These are phyloP conservation scores for Boletellus sp. DNA, from an alignment of 1,284 basidiomycete genomes.

Conservation along the genomic window DNA sequence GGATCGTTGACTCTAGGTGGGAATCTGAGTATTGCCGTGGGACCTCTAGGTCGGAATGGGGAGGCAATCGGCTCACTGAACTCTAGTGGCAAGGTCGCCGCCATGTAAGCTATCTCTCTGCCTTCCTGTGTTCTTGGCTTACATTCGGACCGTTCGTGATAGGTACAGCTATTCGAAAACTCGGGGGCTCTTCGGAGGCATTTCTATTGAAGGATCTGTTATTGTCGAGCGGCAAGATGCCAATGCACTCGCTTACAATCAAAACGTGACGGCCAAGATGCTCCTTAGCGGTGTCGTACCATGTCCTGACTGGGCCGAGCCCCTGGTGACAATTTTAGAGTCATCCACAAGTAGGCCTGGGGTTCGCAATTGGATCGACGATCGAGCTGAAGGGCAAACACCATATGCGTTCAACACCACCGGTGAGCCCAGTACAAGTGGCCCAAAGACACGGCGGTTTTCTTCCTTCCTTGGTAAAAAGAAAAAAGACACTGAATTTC, in stretches of 20 bases:
- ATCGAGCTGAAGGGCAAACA: conserved; percentile 36
- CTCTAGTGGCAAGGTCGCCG: conserved; percentile 84
- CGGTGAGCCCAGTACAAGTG: conserved; percentile 24
- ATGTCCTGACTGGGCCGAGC: conserved; percentile 73
- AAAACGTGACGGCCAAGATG: conserved; percentile 71
- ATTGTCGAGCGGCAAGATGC: conserved; percentile 94
- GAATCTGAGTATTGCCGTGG: conserved; percentile 90
- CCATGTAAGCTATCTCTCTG: conserved; percentile 60
- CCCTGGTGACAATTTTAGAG: conserved; percentile 73
- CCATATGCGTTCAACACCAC: conserved; percentile 60
- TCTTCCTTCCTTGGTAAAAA: conserved; percentile 47
- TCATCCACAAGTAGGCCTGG: conserved; percentile 70
- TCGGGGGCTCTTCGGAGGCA: conserved; percentile 83
- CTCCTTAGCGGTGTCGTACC: conserved; percentile 77
- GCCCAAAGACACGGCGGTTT: conserved; percentile 38
- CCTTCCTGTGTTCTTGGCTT: not conserved
- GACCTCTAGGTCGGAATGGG: conserved; percentile 91
- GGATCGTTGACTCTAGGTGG: conserved; percentile 91
- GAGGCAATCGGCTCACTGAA: conserved; percentile 89
- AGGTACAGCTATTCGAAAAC: conserved; percentile 95
- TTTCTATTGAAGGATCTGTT: conserved; percentile 90
- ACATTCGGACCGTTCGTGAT: conserved; percentile 6
- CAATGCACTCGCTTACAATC: conserved; percentile 76
- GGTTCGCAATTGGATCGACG: conserved; percentile 64
- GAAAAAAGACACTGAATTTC: conserved; percentile 50